Evolutionary conservation across 176 grass and related monocot genomes (phyloP).

Genomic region (Oryza nivara): DNA sequence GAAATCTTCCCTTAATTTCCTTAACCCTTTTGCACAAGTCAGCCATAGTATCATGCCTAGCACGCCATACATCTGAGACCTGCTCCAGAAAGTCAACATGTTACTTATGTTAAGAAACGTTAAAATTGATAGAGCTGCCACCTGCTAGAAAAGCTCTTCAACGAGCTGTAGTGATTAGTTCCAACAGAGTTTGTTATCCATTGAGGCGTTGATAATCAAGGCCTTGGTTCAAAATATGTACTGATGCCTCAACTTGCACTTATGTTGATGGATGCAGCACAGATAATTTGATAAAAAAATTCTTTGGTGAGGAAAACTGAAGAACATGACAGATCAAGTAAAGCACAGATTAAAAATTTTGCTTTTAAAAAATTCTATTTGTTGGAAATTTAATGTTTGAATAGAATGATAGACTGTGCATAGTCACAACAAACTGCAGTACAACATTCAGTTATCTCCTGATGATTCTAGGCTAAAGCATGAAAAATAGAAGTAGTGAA

Average conservation of each 20-base stretch:
- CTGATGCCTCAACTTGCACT: not conserved
- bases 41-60: slow-evolving; percentile 52
- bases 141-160: slow-evolving; percentile 1
- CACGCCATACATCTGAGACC: slow-evolving; percentile 55
- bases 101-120: not conserved
- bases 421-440: slow-evolving; percentile 1
- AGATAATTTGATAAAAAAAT: not conserved
- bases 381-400: slow-evolving; percentile 8
- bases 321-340: not conserved
- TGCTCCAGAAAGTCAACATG: slow-evolving; percentile 36
- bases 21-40: slow-evolving; percentile 59
- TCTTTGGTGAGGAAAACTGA: not conserved
- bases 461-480: slow-evolving; percentile 3
- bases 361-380: not conserved
- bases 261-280: not conserved
- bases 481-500: slow-evolving; percentile 29
- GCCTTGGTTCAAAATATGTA: not conserved
- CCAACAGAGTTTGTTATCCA: not conserved
- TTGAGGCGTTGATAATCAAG: slow-evolving; percentile 7
- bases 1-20: slow-evolving; percentile 52
- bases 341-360: not conserved
- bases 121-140: not conserved
- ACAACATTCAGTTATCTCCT: not conserved
- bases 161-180: slow-evolving; percentile 12
- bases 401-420: slow-evolving; percentile 4